Percentiles rank a stretch among this genome's conserved stretches.
Evolutionary conservation across 495 filamentous ascomycete species (phyloP).

Genomic region (Penicillium arizonense): DNA sequence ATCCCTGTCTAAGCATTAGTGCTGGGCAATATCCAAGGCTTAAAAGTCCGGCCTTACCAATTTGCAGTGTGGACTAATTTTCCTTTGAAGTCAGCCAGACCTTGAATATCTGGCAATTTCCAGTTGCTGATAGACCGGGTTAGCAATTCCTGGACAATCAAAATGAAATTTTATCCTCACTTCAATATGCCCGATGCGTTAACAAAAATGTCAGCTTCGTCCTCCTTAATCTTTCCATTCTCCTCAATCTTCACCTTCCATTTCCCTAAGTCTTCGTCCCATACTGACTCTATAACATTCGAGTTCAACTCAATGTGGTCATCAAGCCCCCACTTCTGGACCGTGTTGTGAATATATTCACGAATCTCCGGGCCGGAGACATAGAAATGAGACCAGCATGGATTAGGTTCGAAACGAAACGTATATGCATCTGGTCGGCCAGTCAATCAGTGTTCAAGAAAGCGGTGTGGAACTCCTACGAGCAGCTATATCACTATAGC

Average conservation of each 20-base stretch:
- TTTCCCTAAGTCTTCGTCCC: slow-evolving; percentile 44
- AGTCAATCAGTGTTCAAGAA: background rate
- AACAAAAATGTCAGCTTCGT: slow-evolving; percentile 42
- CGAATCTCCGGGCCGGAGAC: slow-evolving; percentile 57
- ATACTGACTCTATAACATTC: slow-evolving; percentile 41
- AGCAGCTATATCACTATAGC: slow-evolving; percentile 19
- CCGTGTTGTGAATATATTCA: slow-evolving; percentile 53
- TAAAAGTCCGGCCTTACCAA: slow-evolving; percentile 19
- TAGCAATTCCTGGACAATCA: background rate
- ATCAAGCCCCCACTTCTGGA: slow-evolving; percentile 53
- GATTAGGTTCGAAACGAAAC: slow-evolving; percentile 59
- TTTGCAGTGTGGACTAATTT: slow-evolving; percentile 47
- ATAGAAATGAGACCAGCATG: slow-evolving; percentile 58
- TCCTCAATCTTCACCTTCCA: slow-evolving; percentile 47
- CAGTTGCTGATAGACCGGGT: slow-evolving; percentile 18
- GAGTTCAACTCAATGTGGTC: slow-evolving; percentile 43
- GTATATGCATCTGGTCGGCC: slow-evolving; percentile 24
- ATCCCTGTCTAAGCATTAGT: slow-evolving; percentile 19
- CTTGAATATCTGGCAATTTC: slow-evolving; percentile 50
- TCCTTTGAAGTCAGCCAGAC: slow-evolving; percentile 45
- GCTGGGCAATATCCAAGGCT: background rate
- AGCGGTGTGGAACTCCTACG: background rate
- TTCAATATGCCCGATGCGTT: slow-evolving; percentile 50
- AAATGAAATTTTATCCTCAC: background rate
- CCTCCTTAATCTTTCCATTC: background rate